phyloP scores from a whole-genome alignment of 1,139 yeast species.

The Pichia kudriavzevii region DNA sequence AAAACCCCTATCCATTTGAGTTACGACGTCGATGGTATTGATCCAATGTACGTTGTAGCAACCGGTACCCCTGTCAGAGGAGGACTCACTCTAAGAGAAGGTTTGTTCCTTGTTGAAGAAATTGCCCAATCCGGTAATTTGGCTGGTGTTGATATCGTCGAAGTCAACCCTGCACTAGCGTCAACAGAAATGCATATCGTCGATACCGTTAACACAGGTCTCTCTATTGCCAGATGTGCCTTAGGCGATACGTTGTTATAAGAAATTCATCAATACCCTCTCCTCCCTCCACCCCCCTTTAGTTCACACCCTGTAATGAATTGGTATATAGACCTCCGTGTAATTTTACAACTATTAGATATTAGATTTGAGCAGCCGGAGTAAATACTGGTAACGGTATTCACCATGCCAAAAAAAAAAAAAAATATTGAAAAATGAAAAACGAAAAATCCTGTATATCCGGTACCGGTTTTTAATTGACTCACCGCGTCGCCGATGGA shows the following conservation, averaged over 20 bases:
- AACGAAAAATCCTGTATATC: too few species aligned
- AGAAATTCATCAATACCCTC: background rate
- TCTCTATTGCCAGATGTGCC: constrained; percentile 90
- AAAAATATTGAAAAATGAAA: too few species aligned
- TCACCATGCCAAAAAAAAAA: too few species aligned
- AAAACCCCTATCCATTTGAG: constrained; percentile 77
- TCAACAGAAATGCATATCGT: constrained; percentile 64
- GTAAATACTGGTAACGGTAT: too few species aligned
- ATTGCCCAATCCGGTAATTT: constrained; percentile 82
- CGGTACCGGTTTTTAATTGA: too few species aligned
- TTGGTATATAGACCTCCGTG: too few species aligned
- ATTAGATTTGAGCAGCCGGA: too few species aligned
- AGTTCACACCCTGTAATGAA: constrained; percentile 5
- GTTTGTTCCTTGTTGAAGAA: constrained; percentile 86
- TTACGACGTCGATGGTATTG: constrained; percentile 95
- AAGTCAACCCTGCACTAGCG: constrained; percentile 89
- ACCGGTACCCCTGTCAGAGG: constrained; percentile 98
- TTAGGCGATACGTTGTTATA: constrained; percentile 82
- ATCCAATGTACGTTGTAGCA: constrained; percentile 90
- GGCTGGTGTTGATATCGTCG: constrained; percentile 85
- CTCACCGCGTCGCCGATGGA: too few species aligned
- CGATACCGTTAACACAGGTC: constrained; percentile 85
- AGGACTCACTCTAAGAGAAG: constrained; percentile 90
- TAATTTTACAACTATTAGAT: too few species aligned
- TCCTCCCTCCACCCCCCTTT: background rate